phyloP scores from a whole-genome alignment of 2,329 filamentous ascomycete species.

The Pestalotiopsis fici region DNA sequence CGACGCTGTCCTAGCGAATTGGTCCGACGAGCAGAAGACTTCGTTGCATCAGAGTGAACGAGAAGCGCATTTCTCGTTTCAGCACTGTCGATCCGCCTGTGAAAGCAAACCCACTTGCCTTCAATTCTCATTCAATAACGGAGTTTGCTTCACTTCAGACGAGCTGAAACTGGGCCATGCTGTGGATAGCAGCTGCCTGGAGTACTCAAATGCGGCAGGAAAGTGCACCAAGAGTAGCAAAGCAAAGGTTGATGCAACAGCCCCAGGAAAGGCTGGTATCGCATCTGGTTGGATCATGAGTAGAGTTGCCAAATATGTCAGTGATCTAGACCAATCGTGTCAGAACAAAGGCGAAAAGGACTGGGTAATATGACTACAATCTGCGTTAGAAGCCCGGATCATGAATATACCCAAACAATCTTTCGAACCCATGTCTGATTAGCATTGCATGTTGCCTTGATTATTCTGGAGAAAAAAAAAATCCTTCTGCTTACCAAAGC shows the following conservation, averaged over 20 bases:
- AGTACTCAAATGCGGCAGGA: conserved; percentile 9
- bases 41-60: conserved; percentile 13
- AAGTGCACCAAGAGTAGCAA: conserved; percentile 2
- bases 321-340: conserved; percentile 11
- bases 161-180: conserved; percentile 17
- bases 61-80: conserved; percentile 16
- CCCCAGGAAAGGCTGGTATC: background rate
- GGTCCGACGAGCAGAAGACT: background rate
- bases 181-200: conserved; percentile 13
- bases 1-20: conserved; percentile 15
- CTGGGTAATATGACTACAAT: background rate
- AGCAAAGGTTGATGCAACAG: background rate
- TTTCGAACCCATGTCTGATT: background rate
- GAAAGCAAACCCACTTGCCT: conserved; percentile 17
- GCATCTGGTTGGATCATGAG: conserved; percentile 9
- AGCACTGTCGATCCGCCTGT: conserved; percentile 16
- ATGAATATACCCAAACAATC: background rate
- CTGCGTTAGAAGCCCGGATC: background rate
- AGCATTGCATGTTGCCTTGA: too few species aligned
- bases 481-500: too few species aligned
- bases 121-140: conserved; percentile 19
- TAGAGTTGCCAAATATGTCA: conserved; percentile 7
- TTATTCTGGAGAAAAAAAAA: too few species aligned
- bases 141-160: conserved; percentile 18
- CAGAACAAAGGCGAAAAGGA: background rate